Percentiles rank a stretch among this genome's conserved stretches.
phyloP scores from a whole-genome alignment of 2,329 filamentous ascomycete species.

The Salinomyces thailandicus region DNA sequence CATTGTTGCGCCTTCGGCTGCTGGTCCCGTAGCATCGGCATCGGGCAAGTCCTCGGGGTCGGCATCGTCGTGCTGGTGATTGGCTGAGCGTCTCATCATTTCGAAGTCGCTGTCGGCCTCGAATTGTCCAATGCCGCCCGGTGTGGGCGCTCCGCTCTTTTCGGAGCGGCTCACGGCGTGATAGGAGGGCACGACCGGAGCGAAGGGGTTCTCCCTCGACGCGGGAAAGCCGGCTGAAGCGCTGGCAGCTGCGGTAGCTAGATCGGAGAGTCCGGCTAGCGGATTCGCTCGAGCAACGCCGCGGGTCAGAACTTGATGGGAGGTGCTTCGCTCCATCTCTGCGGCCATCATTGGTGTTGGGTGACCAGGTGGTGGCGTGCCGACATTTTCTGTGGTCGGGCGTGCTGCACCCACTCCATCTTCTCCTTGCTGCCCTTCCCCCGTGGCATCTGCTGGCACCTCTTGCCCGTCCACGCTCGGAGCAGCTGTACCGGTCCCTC shows the following conservation, averaged over 20 bases:
- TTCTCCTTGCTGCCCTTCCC: background rate
- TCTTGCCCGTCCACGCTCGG: slow-evolving; percentile 20
- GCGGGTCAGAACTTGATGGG: slow-evolving; percentile 45
- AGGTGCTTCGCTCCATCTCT: slow-evolving; percentile 53
- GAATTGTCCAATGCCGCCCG: slow-evolving; percentile 28
- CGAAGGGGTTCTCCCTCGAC: slow-evolving; percentile 30
- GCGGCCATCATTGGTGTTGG: slow-evolving; percentile 16
- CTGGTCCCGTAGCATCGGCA: slow-evolving; percentile 1
- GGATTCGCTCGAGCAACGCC: slow-evolving; percentile 37
- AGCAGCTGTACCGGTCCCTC: slow-evolving; percentile 20
- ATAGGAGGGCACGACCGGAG: slow-evolving; percentile 36
- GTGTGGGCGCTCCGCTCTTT: slow-evolving; percentile 33
- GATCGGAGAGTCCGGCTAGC: slow-evolving; percentile 43
- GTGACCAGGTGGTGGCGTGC: slow-evolving; percentile 19
- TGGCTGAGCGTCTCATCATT: slow-evolving; percentile 30
- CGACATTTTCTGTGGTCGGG: slow-evolving; percentile 12
- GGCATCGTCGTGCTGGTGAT: slow-evolving; percentile 9
- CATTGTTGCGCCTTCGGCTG: slow-evolving; percentile 16
- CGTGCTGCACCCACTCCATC: slow-evolving; percentile 3
- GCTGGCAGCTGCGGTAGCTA: slow-evolving; percentile 37
- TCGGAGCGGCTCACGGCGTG: slow-evolving; percentile 38
- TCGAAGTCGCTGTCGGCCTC: slow-evolving; percentile 41
- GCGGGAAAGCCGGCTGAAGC: slow-evolving; percentile 18
- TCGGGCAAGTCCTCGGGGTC: slow-evolving; percentile 2
- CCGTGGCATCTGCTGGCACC: background rate